Evolutionary conservation across 331 rosid genomes (phyloP), one percentile per base, ranked within the genome.

Genomic region (Telfairia occidentalis): DNA sequence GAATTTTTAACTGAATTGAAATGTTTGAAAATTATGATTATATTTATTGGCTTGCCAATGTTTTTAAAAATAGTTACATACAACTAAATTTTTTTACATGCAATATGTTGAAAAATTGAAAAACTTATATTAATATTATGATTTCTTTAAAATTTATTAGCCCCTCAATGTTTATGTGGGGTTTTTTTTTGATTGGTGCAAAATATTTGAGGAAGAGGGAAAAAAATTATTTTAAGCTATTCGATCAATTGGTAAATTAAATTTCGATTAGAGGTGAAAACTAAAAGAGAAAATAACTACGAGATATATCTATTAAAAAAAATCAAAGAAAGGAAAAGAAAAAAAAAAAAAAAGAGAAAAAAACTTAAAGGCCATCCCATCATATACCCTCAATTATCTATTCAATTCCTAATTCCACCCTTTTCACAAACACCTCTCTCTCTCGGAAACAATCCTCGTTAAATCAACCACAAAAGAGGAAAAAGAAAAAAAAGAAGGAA

Each of bases 401-500:
- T 38, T 42, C 35, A 40, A 66, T 66, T 66, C 35, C 34, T 23
- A 66, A 66, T 40, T 42, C 73, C 5, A 1, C 50, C 75, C 23
- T 26, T 69, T 43, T 70, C 75, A 45, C 57, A 70, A 24, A 24
- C 74, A 43, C 42, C 16, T 70, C 10, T 28, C 75, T 45, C 75
- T 43, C 74, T 69, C 12, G 23, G 57, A 26, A 42, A 69, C 55
- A 69, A 69, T 24, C 55, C 40, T 67, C 37, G 54, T 67, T 67
- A 42, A 67, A 67, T 67, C 73, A 67, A 67, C 73, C 53, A 67
- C 74, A 70, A 70, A 46, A 45, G 42, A 43, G 38, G 75, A 1
- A n/a, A 64, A 64, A 64, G 4, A 34, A 64, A 10, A 19, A 19
- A 10, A 5, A 9, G 24, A 3, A 16, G 1, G 7, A 43, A 26